Conservation (phyloP, 2,329 filamentous ascomycete species). For the Didymella pinodella region DNA sequence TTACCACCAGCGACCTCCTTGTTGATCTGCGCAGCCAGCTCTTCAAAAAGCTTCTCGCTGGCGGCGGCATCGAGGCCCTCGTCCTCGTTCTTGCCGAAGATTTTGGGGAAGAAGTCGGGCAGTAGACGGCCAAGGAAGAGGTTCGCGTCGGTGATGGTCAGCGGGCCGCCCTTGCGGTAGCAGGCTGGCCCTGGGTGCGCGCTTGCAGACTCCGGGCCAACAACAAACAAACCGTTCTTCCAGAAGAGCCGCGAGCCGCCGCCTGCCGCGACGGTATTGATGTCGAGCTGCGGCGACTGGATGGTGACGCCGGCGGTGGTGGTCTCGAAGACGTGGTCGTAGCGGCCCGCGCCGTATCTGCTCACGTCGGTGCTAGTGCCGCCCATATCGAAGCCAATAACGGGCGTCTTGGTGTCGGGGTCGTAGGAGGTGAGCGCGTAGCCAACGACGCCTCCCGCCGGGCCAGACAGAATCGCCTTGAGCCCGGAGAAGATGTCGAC, state of each 20-base stretch:
- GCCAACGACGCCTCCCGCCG: slow-evolving; percentile 91
- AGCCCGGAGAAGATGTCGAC: slow-evolving; percentile 84
- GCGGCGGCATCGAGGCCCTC: slow-evolving; percentile 79
- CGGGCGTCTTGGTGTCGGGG: slow-evolving; percentile 77
- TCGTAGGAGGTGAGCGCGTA: slow-evolving; percentile 94
- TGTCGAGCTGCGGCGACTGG: slow-evolving; percentile 89
- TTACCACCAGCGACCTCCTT: slow-evolving; percentile 70
- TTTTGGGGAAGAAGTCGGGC: slow-evolving; percentile 93
- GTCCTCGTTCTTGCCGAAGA: slow-evolving; percentile 90
- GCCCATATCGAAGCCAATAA: slow-evolving; percentile 97
- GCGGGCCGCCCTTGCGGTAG: slow-evolving; percentile 86
- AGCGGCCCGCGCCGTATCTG: slow-evolving; percentile 81
- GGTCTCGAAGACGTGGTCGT: slow-evolving; percentile 94
- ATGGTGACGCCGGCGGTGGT: slow-evolving; percentile 94
- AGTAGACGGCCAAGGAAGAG: slow-evolving; percentile 82
- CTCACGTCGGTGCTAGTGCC: slow-evolving; percentile 93
- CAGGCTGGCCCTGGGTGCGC: slow-evolving; percentile 91
- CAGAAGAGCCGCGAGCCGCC: slow-evolving; percentile 87
- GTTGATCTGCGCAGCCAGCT: slow-evolving; percentile 80
- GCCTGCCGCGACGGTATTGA: slow-evolving; percentile 93
- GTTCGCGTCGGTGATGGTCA: slow-evolving; percentile 94
- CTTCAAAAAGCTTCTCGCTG: slow-evolving; percentile 76
- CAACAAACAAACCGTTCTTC: slow-evolving; percentile 87
- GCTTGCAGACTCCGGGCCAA: slow-evolving; percentile 87
- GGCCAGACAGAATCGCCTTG: slow-evolving; percentile 85